Evolutionary conservation across 2,329 filamentous ascomycete genomes (phyloP).

Genomic region (Claviceps lovelessii): DNA sequence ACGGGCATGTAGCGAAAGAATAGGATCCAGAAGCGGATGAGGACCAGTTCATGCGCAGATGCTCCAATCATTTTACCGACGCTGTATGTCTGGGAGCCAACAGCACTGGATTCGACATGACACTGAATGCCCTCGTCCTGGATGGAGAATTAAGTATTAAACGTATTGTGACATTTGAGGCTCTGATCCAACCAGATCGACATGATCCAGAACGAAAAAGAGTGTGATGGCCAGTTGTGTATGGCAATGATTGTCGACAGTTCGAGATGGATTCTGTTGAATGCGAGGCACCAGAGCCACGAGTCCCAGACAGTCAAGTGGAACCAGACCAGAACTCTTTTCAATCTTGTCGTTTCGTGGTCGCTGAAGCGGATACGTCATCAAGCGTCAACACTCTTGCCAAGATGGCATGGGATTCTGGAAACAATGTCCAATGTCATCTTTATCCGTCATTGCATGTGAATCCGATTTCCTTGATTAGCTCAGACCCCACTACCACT

Average conservation of each 20-base stretch:
- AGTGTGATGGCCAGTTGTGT: not conserved
- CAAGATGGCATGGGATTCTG: not conserved
- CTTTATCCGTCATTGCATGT: too few relatives aligned
- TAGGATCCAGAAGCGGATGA: conserved; percentile 31
- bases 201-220: too few relatives aligned
- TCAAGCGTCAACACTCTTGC: not conserved
- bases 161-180: not conserved
- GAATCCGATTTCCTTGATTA: too few relatives aligned
- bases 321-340: too few relatives aligned
- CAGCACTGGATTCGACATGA: not conserved
- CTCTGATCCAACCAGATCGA: too few relatives aligned
- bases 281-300: too few relatives aligned
- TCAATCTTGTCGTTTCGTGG: not conserved
- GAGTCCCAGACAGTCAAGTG: too few relatives aligned
- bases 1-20: conserved; percentile 29
- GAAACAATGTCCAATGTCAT: too few relatives aligned
- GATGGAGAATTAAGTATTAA: not conserved
- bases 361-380: not conserved
- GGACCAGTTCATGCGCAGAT: conserved; percentile 23
- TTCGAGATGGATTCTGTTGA: not conserved
- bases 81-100: not conserved
- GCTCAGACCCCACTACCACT: not conserved
- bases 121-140: not conserved
- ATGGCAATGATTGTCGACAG: too few relatives aligned
- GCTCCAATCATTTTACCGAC: conserved; percentile 23